Evolutionary conservation across 306 rosid genomes (phyloP), one percentile per base, ranked within the genome.

Genomic region (Trifolium dubium): DNA sequence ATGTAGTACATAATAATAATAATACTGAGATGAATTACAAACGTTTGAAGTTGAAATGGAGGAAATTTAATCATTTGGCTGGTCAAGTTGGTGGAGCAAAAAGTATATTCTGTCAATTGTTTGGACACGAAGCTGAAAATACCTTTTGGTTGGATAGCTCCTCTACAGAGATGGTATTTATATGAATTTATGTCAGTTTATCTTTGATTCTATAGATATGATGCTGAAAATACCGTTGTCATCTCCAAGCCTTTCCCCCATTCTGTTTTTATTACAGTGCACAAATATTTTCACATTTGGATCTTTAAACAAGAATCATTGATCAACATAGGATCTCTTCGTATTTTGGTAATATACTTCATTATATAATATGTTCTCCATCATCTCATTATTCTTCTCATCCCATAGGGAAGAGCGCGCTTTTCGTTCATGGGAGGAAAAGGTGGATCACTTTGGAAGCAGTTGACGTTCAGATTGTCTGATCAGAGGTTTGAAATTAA

Each of bases 101-200:
- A 81, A 84, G 81, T 76, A 90, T 95, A 79, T 95, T 95, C 85
- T 81, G 82, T 75, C 77, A 75, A 63, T 79, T 95, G 86, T 92
- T 87, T 85, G 98, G 98, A 80, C 88, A 79, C 71, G 83, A 87
- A 62, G 86, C 98, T 75, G 90, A 90, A 76, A 87, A 87, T 80
- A 90, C 97, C 77, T 95, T 95, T 83, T 95, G 99, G 99, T 83
- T 95, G 86, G 99, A 95, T 76, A 95, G 99, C 74, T 92, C 99
- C 77, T 92, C 99, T 43, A 85, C 82, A 53, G 99, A 95, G 79
- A 87, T 92, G 97, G 99, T 95, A 83, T 50, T 59, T 78, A 17
- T 41, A 32, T 75, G 72, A 34, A 71, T 69, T 60, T 34, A 50
- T 71, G 64, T 74, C 64, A 37, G 43, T 17, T 47, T 10, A 28